Evolutionary conservation across 1,284 basidiomycete species (phyloP).

Genomic region (Laetiporus sulphureus): DNA sequence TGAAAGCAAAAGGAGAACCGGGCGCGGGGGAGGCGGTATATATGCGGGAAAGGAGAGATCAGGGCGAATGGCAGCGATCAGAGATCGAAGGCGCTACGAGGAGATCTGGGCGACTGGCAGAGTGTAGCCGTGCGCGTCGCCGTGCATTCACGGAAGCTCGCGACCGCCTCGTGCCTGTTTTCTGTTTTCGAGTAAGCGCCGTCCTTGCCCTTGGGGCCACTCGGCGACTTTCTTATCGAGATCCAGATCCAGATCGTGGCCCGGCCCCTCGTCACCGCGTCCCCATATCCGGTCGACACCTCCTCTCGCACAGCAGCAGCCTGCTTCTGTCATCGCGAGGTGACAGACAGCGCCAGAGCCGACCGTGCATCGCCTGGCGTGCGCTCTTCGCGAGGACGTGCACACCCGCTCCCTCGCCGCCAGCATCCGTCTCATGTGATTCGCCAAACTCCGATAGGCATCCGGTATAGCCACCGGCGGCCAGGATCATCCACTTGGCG

Average conservation of each 20-base stretch:
- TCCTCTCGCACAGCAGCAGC: no score
- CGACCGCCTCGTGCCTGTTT: conserved; percentile 7
- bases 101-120: conserved; percentile 12
- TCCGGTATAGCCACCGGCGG: not conserved
- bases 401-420: no score
- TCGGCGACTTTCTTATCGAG: conserved; percentile 14
- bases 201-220: conserved; percentile 5
- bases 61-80: conserved; percentile 33
- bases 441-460: not conserved
- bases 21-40: conserved; percentile 25
- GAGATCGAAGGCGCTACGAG: conserved; percentile 26
- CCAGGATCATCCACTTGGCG: not conserved
- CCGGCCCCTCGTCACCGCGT: not conserved
- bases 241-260: conserved; percentile 8
- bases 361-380: no score
- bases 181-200: conserved; percentile 6
- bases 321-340: no score
- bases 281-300: no score
- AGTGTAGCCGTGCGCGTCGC: conserved; percentile 21
- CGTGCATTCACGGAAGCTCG: conserved; percentile 18
- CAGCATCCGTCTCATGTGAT: no score
- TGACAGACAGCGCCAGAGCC: no score
- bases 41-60: conserved; percentile 31
- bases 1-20: conserved; percentile 30
- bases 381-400: no score